Conservation (phyloP, 2,329 filamentous ascomycete species). For the Sphaerulina vaccinii region DNA sequence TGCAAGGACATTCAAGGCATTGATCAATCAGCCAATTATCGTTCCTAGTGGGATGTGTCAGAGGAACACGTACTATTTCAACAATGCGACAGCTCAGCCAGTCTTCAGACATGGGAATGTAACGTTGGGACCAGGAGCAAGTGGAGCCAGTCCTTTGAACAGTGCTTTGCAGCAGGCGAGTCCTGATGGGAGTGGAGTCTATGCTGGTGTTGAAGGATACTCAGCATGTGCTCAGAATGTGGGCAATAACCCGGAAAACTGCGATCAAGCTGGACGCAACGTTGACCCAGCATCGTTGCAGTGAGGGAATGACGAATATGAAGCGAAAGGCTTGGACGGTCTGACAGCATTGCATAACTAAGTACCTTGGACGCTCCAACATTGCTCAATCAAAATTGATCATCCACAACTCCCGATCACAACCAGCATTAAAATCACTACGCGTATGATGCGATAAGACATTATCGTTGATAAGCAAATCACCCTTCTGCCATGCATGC, state of each 20-base stretch:
- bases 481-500: constrained; percentile 15
- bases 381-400: constrained; percentile 15
- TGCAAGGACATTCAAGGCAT: constrained; percentile 22
- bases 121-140: constrained; percentile 26
- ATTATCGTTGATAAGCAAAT: constrained; percentile 12
- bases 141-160: constrained; percentile 16
- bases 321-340: not conserved
- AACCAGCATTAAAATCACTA: constrained; percentile 10
- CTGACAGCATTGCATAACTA: too few relatives aligned
- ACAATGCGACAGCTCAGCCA: constrained; percentile 25
- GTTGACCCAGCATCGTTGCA: constrained; percentile 24
- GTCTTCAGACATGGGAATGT: constrained; percentile 24
- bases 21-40: constrained; percentile 26
- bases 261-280: constrained; percentile 22
- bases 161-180: constrained; percentile 24
- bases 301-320: not conserved
- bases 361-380: too few relatives aligned
- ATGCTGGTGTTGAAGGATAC: constrained; percentile 24
- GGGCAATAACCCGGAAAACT: constrained; percentile 27
- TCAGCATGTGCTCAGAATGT: constrained; percentile 28
- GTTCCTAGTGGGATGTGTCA: constrained; percentile 24
- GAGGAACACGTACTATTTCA: constrained; percentile 30
- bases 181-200: constrained; percentile 24
- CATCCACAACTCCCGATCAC: constrained; percentile 15
- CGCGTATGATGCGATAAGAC: constrained; percentile 8